A percentile compares a stretch with the other conserved stretches of the same genome.
Evolutionary conservation across 2,329 filamentous ascomycete genomes (phyloP).

Genomic region (Aspergillus melleus): DNA sequence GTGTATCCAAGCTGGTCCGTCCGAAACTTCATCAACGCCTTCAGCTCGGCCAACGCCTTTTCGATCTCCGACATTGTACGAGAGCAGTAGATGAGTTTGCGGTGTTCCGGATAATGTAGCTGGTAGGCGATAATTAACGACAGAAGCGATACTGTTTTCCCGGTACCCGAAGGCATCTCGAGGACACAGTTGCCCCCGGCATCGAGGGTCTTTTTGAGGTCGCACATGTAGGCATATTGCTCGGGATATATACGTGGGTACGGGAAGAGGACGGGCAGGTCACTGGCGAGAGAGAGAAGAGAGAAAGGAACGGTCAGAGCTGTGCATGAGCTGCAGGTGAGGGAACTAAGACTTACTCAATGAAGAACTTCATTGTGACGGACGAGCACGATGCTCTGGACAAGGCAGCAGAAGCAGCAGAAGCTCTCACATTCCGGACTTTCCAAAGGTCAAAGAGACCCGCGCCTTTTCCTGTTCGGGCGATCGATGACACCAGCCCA

Average conservation of each 20-base stretch:
- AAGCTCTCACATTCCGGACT: slow-evolving; percentile 14
- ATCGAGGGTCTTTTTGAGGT: slow-evolving; percentile 86
- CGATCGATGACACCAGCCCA: slow-evolving; percentile 34
- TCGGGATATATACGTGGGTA: slow-evolving; percentile 74
- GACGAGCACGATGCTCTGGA: slow-evolving; percentile 19
- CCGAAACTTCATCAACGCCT: slow-evolving; percentile 92
- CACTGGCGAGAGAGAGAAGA: slow-evolving; percentile 42
- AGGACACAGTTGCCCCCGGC: slow-evolving; percentile 91
- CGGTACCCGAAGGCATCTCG: slow-evolving; percentile 98
- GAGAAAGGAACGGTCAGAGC: slow-evolving; percentile 8
- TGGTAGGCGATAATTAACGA: slow-evolving; percentile 97
- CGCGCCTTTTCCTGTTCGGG: slow-evolving; percentile 31
- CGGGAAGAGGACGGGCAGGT: slow-evolving; percentile 70
- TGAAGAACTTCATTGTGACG: slow-evolving; percentile 73
- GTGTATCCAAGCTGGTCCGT: slow-evolving; percentile 82
- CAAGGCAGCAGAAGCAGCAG: slow-evolving; percentile 10
- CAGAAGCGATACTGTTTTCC: slow-evolving; percentile 92
- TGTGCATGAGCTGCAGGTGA: neutral
- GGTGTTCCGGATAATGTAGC: slow-evolving; percentile 84
- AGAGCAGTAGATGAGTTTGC: slow-evolving; percentile 98
- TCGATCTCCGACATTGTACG: slow-evolving; percentile 99
- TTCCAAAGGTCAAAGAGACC: slow-evolving; percentile 12
- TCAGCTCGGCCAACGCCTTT: slow-evolving; percentile 89
- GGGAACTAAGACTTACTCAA: slow-evolving; percentile 58
- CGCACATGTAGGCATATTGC: slow-evolving; percentile 79